Conservation (phyloP, 768 basidiomycete species). For the Tubosaeta sp. region DNA sequence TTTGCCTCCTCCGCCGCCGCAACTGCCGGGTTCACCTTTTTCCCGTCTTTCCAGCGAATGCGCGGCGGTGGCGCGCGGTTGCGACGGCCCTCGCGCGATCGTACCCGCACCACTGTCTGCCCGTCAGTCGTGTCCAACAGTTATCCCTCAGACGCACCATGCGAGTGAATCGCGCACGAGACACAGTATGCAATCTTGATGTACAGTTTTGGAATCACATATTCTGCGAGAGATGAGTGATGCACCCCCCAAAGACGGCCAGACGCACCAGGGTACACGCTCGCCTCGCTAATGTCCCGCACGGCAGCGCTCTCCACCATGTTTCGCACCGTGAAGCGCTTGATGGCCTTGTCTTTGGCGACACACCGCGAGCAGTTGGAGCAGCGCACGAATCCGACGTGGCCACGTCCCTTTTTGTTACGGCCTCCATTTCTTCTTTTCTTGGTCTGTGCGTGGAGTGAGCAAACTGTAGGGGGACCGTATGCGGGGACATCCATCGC, state of each 20-base stretch:
- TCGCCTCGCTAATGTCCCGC: slow-evolving; percentile 94
- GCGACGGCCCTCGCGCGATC: slow-evolving; percentile 90
- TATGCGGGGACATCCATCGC: background rate
- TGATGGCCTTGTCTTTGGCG: slow-evolving; percentile 99
- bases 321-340: slow-evolving; percentile 98
- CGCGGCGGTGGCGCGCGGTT: slow-evolving; percentile 98
- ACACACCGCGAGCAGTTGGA: slow-evolving; percentile 99
- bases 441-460: slow-evolving; percentile 65
- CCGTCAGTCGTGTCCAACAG: no score
- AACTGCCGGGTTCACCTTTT: slow-evolving; percentile 96
- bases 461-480: background rate
- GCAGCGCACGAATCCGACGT: slow-evolving; percentile 92
- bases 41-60: slow-evolving; percentile 90
- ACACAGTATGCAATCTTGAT: slow-evolving; percentile 99
- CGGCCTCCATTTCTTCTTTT: slow-evolving; percentile 99
- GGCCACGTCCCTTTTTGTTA: slow-evolving; percentile 99
- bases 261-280: slow-evolving; percentile 80
- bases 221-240: slow-evolving; percentile 52
- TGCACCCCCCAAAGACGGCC: background rate
- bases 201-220: slow-evolving; percentile 95
- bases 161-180: slow-evolving; percentile 98
- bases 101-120: slow-evolving; percentile 98
- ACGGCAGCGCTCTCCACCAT: slow-evolving; percentile 99
- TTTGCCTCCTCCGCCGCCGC: slow-evolving; percentile 89
- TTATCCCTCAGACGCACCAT: slow-evolving; percentile 62